Evolutionary conservation across 306 rosid genomes (phyloP), one percentile per base, ranked within the genome.

Genomic region (Trifolium dubium): DNA sequence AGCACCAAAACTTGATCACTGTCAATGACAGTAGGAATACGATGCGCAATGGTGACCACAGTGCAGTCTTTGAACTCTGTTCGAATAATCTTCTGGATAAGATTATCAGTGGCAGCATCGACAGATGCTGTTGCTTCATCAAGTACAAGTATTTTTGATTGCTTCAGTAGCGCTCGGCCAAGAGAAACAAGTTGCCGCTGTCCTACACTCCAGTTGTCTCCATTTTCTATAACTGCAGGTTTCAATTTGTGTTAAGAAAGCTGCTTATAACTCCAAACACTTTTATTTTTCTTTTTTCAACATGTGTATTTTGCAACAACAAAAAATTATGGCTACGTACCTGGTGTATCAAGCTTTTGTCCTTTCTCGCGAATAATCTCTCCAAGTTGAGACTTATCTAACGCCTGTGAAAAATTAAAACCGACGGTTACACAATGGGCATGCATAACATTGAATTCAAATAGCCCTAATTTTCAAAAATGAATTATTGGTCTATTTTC

Each of bases 51-150:
- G 68, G 99, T 94, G 82, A 92, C 90, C 7, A 94, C 99, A 1
- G 99, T 92, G 79, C 99, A 94, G 75, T 86, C 86, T 79, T 76
- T 87, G 81, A 94, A 94, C 92, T 88, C 97, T 3, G 84, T 87
- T 82, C 96, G 86, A 64, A 94, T 88, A 78, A 92, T 90, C 84
- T 92, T 94, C 85, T 94, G 99, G 77, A 94, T 92, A 37, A 94
- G 92, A 84, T 87, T 89, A 73, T 94, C 99, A 1, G 99, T 94
- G 74, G 96, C 96, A 6, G 92, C 75, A 79, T 94, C 99, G 54
- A 94, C 99, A 2, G 99, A 94, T 72, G 99, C 99, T 8, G 99
- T 94, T 54, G 99, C 99, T 83, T 94, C 97, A 80, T 94, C 99
- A 15, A 94, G 98, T 19, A 94, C 99, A 80, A 94, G 89, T 85